Evolutionary conservation across 306 rosid species (phyloP), one percentile per base, ranked within the genome.

Genomic region (Ormosia semicastrata): DNA sequence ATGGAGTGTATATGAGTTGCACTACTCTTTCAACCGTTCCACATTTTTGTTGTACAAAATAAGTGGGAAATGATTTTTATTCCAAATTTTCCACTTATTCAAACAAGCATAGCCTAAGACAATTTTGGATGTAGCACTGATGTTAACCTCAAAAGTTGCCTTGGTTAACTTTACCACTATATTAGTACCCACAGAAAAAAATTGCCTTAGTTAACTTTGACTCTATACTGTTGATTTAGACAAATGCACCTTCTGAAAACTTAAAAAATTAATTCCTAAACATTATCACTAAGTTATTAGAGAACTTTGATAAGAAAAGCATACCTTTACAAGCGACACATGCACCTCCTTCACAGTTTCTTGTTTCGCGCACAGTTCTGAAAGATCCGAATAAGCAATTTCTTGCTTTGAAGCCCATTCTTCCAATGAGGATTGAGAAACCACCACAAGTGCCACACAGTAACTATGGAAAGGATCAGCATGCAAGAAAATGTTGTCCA

Each of bases 371-470:
- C 97, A 94, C 77, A 94, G 80, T 64, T 88, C 92, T 7, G 89
- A 72, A 72, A 92, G 77, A 54, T 86, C 88, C 39, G 73, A 73
- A 77, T 68, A 81, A 79, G 83, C 7, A 63, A 94, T 83, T 79
- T 94, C 95, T 79, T 85, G 83, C 83, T 82, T 85, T 65, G 89
- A 81, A 59, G 95, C 98, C 98, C 97, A 94, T 50, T 87, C 94
- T 88, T 92, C 91, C 78, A 90, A 56, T 40, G 95, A 70, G 54
- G 81, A 78, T 66, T 83, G 95, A 76, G 98, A 90, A 82, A 89
- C 89, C 63, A 94, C 98, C 56, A 94, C 97, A 79, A 94, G 90
- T 67, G 98, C 95, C 85, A 94, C 98, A 81, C 91, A 89, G 83
- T 78, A 94, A 86, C 87, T 90, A 83, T 84, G 91, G 67, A 90